A percentile compares a stretch with the other conserved stretches of the same genome.
Evolutionary conservation across 75 land plant species (phyloP).

Genomic region (Cupressus sempervirens): DNA sequence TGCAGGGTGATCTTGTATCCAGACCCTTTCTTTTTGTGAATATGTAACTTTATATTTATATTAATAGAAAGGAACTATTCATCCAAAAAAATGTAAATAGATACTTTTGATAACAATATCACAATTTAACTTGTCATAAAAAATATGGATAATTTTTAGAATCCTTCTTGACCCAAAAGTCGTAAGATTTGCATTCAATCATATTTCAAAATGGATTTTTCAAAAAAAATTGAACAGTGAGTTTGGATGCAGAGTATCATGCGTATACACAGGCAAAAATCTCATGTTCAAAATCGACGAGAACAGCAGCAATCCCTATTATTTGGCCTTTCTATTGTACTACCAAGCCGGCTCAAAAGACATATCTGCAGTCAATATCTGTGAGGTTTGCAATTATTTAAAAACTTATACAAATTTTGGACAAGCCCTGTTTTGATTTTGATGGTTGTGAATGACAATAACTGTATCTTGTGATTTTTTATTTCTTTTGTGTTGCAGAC

Average conservation of each 20-base stretch:
- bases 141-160: background rate
- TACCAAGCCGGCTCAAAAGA: constrained; percentile 52
- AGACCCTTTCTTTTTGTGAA: no score
- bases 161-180: background rate
- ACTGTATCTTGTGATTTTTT: background rate
- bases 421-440: background rate
- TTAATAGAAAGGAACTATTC: no score
- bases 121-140: no score
- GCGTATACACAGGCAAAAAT: constrained; percentile 52
- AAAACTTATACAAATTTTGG: background rate
- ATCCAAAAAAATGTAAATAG: no score
- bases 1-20: no score
- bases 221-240: background rate
- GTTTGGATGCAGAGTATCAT: constrained; percentile 31
- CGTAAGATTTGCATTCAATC: no score
- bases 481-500: no score
- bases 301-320: constrained; percentile 42
- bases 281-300: constrained; percentile 51
- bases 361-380: constrained; percentile 26
- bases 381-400: constrained; percentile 24
- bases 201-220: no score
- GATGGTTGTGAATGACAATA: no score
- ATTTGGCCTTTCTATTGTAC: constrained; percentile 43
- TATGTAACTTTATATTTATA: no score
- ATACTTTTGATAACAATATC: no score